Evolutionary conservation across 805 yeast species (phyloP).

Genomic region (Yamadazyma laniorum): DNA sequence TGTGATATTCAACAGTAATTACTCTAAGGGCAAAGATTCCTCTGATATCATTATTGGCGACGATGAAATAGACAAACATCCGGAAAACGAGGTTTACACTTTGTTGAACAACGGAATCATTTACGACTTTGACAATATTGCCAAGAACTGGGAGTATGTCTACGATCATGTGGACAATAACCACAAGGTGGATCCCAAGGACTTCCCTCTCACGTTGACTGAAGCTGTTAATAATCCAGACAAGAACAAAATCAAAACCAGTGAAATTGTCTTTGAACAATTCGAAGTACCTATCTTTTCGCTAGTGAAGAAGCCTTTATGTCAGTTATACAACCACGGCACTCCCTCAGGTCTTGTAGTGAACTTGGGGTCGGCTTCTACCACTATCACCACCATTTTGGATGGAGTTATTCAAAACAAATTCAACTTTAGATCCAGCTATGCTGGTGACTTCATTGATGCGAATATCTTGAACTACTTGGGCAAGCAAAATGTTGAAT

Average conservation of each 20-base stretch:
- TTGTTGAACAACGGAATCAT: constrained; percentile 61
- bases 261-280: constrained; percentile 73
- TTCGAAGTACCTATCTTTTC: constrained; percentile 76
- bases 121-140: constrained; percentile 71
- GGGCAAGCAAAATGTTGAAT: constrained; percentile 22
- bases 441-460: constrained; percentile 83
- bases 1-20: constrained; percentile 55
- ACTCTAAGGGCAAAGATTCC: constrained; percentile 36
- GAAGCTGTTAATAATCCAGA: constrained; percentile 71
- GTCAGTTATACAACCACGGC: constrained; percentile 75
- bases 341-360: constrained; percentile 75
- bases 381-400: constrained; percentile 71
- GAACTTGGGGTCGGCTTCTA: constrained; percentile 71
- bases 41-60: constrained; percentile 41
- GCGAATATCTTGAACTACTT: constrained; percentile 54
- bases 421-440: constrained; percentile 63
- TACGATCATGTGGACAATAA: constrained; percentile 47
- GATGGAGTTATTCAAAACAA: constrained; percentile 72
- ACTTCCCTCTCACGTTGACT: constrained; percentile 62
- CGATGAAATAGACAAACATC: constrained; percentile 43
- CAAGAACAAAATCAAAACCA: constrained; percentile 53
- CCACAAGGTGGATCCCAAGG: constrained; percentile 48
- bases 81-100: constrained; percentile 53
- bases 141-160: constrained; percentile 63
- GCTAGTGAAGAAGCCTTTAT: constrained; percentile 71